phyloP scores from a whole-genome alignment of 148 eudicot genomes.

The Fagopyrum homotropicum region DNA sequence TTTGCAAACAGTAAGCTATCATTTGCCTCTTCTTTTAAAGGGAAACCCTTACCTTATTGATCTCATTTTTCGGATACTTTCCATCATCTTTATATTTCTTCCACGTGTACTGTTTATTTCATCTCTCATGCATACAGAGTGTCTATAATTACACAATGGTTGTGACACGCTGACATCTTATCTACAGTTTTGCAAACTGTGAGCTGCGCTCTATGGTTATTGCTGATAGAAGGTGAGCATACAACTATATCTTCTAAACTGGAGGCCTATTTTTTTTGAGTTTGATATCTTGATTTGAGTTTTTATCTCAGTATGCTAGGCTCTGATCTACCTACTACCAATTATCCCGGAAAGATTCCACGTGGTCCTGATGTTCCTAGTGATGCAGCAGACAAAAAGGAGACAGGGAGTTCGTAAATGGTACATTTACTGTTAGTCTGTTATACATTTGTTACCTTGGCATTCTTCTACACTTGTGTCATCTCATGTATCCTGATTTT shows the following conservation, averaged over 20 bases:
- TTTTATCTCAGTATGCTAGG: conserved; percentile 8
- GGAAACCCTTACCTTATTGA: background rate
- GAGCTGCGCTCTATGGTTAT: conserved; percentile 13
- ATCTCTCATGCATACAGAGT: background rate
- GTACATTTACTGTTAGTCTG: background rate
- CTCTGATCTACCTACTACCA: conserved; percentile 9
- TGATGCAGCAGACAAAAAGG: background rate
- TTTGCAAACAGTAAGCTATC: conserved; percentile 37
- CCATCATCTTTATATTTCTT: background rate
- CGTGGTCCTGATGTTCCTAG: background rate
- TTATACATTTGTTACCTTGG: too few relatives aligned
- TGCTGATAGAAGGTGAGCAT: conserved; percentile 12
- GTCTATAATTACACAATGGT: background rate
- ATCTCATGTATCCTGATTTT: too few relatives aligned
- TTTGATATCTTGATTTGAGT: conserved; percentile 7
- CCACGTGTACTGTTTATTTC: background rate
- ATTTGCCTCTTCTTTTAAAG: background rate
- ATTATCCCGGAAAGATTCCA: conserved; percentile 4
- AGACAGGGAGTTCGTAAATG: conserved; percentile 1
- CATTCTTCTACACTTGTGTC: too few relatives aligned
- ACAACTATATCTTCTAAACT: background rate
- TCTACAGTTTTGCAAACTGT: conserved; percentile 13
- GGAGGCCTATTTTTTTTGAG: background rate
- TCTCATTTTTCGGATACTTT: background rate
- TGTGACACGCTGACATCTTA: background rate